Evolutionary conservation across 306 rosid genomes (phyloP).

Genomic region (Hylodesmum podocarpum): DNA sequence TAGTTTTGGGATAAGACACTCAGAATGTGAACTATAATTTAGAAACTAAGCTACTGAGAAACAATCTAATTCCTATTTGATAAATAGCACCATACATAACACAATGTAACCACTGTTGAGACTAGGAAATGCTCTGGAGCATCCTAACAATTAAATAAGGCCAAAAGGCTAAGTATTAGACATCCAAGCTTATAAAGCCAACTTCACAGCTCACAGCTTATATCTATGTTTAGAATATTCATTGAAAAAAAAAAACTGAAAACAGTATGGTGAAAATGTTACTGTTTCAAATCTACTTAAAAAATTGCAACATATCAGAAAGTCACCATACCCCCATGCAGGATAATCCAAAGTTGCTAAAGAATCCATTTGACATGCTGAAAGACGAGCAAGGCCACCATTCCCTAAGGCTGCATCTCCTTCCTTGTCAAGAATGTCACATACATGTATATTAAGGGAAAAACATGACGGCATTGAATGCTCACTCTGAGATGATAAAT

Average conservation of each 20-base stretch:
- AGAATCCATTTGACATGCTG: conserved; percentile 82
- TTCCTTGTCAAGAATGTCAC: conserved; percentile 49
- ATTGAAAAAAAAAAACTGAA: not conserved
- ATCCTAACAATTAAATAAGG: conserved; percentile 9
- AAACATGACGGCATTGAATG: conserved; percentile 5
- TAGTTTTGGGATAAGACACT: conserved; percentile 5
- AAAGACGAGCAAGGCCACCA: conserved; percentile 83
- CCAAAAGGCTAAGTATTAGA: conserved; percentile 14
- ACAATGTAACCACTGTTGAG: not conserved
- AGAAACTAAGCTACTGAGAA: conserved; percentile 18
- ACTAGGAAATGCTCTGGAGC: conserved; percentile 1
- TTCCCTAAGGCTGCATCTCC: conserved; percentile 84
- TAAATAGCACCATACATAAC: not conserved
- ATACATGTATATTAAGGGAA: conserved; percentile 20
- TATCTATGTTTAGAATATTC: conserved; percentile 7
- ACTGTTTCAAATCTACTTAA: conserved; percentile 1
- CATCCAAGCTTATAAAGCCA: conserved; percentile 12
- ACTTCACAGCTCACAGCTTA: conserved; percentile 24
- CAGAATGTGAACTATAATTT: not conserved
- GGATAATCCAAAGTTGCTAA: conserved; percentile 79
- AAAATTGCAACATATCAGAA: not conserved
- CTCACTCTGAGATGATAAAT: conserved; percentile 4
- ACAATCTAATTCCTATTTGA: not conserved
- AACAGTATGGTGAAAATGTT: conserved; percentile 11
- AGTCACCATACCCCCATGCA: conserved; percentile 74